These are phyloP conservation scores for Serendipita sp. DNA, from an alignment of 768 basidiomycete genomes.

Conservation along the genomic window DNA sequence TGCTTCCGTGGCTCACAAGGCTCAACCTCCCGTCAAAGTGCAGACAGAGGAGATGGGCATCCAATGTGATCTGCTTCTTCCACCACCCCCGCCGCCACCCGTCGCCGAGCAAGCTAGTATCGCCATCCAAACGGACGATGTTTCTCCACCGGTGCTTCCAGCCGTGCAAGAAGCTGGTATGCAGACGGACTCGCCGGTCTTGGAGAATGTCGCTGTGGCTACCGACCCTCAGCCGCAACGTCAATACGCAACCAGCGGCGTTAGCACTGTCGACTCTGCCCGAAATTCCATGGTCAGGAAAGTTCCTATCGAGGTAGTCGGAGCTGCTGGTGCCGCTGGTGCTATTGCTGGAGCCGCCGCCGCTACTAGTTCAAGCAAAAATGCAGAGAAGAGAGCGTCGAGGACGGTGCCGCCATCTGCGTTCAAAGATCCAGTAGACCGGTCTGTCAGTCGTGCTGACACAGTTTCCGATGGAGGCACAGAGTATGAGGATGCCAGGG, in stretches of 20 bases:
- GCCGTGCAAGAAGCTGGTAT: constrained; percentile 21
- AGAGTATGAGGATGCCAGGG: constrained; percentile 63
- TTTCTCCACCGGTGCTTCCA: constrained; percentile 15
- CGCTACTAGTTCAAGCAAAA: not conserved
- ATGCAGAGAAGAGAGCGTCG: not conserved
- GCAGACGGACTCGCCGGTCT: constrained; percentile 27
- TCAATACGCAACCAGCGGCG: constrained; percentile 18
- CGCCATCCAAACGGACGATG: constrained; percentile 36
- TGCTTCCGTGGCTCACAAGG: constrained; percentile 26
- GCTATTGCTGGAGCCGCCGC: not conserved
- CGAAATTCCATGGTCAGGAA: constrained; percentile 14
- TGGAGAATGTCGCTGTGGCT: constrained; percentile 13
- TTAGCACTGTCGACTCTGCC: constrained; percentile 22
- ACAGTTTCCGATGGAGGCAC: constrained; percentile 41
- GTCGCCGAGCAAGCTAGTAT: constrained; percentile 22
- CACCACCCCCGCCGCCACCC: constrained; percentile 14
- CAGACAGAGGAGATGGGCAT: constrained; percentile 27
- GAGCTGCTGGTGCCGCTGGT: constrained; percentile 11
- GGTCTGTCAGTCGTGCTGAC: constrained; percentile 28
- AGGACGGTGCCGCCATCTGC: not conserved
- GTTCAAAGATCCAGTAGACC: not conserved
- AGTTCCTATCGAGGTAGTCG: constrained; percentile 3
- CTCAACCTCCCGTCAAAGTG: constrained; percentile 4
- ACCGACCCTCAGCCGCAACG: constrained; percentile 18
- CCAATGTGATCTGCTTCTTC: constrained; percentile 24